Base-by-base conservation (phyloP, 2,329 filamentous ascomycete species). In the Drechslerella stenobrocha region DNA sequence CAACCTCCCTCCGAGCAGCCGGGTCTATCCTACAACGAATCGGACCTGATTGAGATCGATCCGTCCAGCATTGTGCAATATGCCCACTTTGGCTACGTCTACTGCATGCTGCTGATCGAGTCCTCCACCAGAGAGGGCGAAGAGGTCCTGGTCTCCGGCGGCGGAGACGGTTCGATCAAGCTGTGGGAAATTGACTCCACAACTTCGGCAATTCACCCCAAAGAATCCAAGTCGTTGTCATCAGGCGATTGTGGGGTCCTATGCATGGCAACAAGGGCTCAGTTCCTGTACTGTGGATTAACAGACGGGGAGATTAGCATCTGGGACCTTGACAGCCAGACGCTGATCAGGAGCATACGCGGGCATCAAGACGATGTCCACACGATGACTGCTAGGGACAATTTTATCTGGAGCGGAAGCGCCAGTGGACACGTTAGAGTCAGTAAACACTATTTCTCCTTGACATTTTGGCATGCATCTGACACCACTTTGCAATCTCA, bases 271-370 rank as follows among this genome's bases (percentile, higher is more conserved):
- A 82, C 95, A 1, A 91, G 97, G 70, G 90, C 90, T 0, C 91
- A 90, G 0, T 95, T 98, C 71, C 81, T 98, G 2, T 98, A 97
- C 75, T 89, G 88, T 64, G 93, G 93, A 46, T 88, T 95, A 72
- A 83, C 90, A 0, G 86, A 89, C 35, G 95, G 93, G 20, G 83
- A 95, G 51, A 84, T 98, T 65, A 92, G 97, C 75, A 84, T 98
- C 8, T 98, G 95, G 92, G 95, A 98, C 75, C 81, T 98, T 11
- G 92, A 97, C 75, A 97, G 93, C 0, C 86, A 87, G 55, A 93
- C 98, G 77, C 86, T 93, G 48, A 81, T 98, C 44, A 83, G 93
- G 60, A 90, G 89, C 15, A 87, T 98, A 74, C 90, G 88, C 74
- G 85, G 87, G 0, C 87, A 90, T 72, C 84, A 83, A 30, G 86